Evolutionary conservation across 2,329 filamentous ascomycete genomes (phyloP), one percentile per base, ranked within the genome.

Genomic region (Thelonectria discophora): DNA sequence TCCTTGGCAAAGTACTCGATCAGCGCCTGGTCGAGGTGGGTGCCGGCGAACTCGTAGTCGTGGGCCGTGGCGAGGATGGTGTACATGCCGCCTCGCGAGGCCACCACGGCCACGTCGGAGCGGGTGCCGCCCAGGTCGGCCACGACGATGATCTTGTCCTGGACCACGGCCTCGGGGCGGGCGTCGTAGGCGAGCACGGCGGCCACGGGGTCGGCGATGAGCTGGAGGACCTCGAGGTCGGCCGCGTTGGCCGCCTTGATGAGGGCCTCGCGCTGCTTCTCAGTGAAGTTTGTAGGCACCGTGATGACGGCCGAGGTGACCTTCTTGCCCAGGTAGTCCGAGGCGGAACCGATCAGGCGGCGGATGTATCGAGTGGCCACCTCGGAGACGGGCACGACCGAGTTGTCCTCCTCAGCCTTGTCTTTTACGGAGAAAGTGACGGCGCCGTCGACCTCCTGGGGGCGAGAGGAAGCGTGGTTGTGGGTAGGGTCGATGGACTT

Each of bases 1-100:
- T 99, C 95, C 85, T 99, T 99, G 71, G 94, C 91, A 72, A 98
- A 97, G 84, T 97, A 90, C 77, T 99, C 94, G 76, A 97, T 91
- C 61, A 99, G 85, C 51, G 94, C 90, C 77, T 95, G 87, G 82
- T 99, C 95, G 59, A 99, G 85, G 68, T 93, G 89, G 37, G 88
- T 85, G 74, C 95, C 95, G 58, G 92, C 89, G 69, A 94, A 91
- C 75, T 98, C 94, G 80, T 97, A 97, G 83, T 99, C 95, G 82
- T 98, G 95, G 30, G 90, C 88, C 12, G 94, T 97, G 18, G 95
- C 93, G 60, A 99, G 85, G 72, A 97, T 89, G 63, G 93, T 97
- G 85, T 98, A 98, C 83, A 98, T 94, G 75, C 95, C 95, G 65
- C 93, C 93, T 77, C 94, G 88, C 73, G 92, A 97, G 66, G 94